Conservation (phyloP, 78 protist species). For the Dictyostelium citrinum region DNA sequence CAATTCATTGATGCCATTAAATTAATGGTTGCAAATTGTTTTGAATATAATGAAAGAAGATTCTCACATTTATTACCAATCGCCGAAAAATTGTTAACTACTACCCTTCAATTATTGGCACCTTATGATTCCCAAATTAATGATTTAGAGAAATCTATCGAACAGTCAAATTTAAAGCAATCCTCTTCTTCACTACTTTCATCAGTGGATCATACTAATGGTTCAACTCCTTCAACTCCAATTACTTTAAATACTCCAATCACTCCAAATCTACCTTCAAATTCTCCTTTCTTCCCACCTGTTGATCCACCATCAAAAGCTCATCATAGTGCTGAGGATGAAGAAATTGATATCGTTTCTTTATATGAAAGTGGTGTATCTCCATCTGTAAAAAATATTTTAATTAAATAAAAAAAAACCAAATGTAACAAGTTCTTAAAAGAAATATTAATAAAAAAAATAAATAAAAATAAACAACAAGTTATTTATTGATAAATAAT, state of each 20-base stretch:
- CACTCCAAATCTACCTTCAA: not conserved
- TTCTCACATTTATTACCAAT: slow-evolving; percentile 43
- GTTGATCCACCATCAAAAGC: slow-evolving; percentile 20
- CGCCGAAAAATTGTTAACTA: slow-evolving; percentile 4
- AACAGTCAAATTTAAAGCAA: not conserved
- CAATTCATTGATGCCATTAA: slow-evolving; percentile 64
- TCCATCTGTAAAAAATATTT: slow-evolving; percentile 16
- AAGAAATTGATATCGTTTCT: slow-evolving; percentile 56
- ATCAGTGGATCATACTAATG: not conserved
- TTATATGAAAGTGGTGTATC: slow-evolving; percentile 25
- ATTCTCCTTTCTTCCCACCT: slow-evolving; percentile 55
- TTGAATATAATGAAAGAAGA: slow-evolving; percentile 45
- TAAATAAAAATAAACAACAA: not conserved
- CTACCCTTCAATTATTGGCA: not conserved
- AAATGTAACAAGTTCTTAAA: not conserved
- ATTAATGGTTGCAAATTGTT: slow-evolving; percentile 61
- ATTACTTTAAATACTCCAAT: slow-evolving; percentile 14
- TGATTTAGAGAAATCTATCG: slow-evolving; percentile 42
- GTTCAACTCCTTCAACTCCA: slow-evolving; percentile 45
- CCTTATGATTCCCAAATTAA: not conserved
- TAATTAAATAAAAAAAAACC: not conserved
- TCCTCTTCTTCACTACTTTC: not conserved
- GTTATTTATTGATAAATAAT: too few relatives aligned
- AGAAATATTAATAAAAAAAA: not conserved
- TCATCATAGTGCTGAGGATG: slow-evolving; percentile 22